Conservation (phyloP, 2,329 filamentous ascomycete genomes). For the Scytalidium sp. region DNA sequence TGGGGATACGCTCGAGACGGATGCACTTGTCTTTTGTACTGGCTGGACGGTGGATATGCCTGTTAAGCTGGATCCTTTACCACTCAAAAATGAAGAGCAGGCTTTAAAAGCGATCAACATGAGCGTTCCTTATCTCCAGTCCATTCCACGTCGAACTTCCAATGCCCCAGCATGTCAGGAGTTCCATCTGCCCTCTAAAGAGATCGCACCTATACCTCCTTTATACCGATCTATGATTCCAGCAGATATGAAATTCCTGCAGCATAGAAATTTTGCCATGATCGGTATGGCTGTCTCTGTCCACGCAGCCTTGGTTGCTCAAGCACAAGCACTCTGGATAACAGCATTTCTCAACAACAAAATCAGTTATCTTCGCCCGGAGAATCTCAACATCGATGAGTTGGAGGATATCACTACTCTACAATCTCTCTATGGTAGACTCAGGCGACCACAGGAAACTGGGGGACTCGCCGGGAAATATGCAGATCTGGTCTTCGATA, state of each 20-base stretch:
- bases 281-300: slow-evolving; percentile 42
- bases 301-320: slow-evolving; percentile 37
- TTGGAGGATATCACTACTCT: slow-evolving; percentile 56
- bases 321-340: slow-evolving; percentile 59
- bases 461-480: slow-evolving; percentile 59
- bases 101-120: background rate
- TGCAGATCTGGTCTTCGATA: slow-evolving; percentile 75
- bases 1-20: slow-evolving; percentile 42
- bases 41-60: slow-evolving; percentile 56
- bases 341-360: slow-evolving; percentile 59
- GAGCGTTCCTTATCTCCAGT: too few species aligned
- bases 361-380: slow-evolving; percentile 30
- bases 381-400: slow-evolving; percentile 31
- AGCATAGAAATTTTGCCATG: slow-evolving; percentile 41
- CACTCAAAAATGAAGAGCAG: background rate
- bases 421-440: slow-evolving; percentile 65
- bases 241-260: slow-evolving; percentile 33
- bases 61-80: slow-evolving; percentile 41
- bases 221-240: slow-evolving; percentile 47
- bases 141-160: too few species aligned
- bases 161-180: slow-evolving; percentile 21
- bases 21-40: slow-evolving; percentile 53
- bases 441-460: slow-evolving; percentile 56
- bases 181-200: slow-evolving; percentile 29
- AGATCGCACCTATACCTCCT: too few species aligned